Percentiles rank a stretch among this genome's conserved stretches.
Evolutionary conservation across 2,329 filamentous ascomycete genomes (phyloP).

Genomic region (Verticillium isaacii): DNA sequence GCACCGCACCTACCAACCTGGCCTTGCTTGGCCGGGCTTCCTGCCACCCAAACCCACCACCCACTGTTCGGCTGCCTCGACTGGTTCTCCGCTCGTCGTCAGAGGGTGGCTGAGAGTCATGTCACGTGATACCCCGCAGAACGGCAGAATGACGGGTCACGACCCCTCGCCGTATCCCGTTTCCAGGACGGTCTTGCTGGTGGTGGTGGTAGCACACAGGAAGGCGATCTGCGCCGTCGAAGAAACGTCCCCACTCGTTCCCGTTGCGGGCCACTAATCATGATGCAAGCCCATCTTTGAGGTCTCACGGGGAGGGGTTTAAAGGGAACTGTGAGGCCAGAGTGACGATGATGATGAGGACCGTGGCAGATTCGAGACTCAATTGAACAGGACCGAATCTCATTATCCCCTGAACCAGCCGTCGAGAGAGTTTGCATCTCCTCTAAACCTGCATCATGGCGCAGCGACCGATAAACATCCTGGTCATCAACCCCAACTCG

Average conservation of each 20-base stretch:
- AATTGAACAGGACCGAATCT: neutral
- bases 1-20: constrained; percentile 2
- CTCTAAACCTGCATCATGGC: neutral
- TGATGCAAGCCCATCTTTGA: neutral
- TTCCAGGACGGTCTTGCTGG: no score
- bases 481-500: constrained; percentile 79
- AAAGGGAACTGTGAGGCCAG: neutral
- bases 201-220: neutral
- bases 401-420: neutral
- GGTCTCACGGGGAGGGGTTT: neutral
- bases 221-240: neutral
- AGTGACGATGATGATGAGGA: neutral
- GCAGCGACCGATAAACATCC: constrained; percentile 39
- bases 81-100: neutral
- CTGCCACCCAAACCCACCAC: neutral
- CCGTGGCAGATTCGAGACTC: neutral
- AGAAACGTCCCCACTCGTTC: neutral
- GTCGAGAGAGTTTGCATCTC: neutral
- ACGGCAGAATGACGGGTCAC: neutral
- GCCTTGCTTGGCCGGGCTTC: neutral
- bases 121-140: constrained; percentile 1
- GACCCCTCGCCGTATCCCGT: neutral
- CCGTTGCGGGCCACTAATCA: neutral
- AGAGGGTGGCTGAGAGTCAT: neutral
- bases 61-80: no score